These are phyloP conservation scores for Saccharomycopsis phalli DNA, from an alignment of 1,139 yeast genomes.

Conservation along the genomic window DNA sequence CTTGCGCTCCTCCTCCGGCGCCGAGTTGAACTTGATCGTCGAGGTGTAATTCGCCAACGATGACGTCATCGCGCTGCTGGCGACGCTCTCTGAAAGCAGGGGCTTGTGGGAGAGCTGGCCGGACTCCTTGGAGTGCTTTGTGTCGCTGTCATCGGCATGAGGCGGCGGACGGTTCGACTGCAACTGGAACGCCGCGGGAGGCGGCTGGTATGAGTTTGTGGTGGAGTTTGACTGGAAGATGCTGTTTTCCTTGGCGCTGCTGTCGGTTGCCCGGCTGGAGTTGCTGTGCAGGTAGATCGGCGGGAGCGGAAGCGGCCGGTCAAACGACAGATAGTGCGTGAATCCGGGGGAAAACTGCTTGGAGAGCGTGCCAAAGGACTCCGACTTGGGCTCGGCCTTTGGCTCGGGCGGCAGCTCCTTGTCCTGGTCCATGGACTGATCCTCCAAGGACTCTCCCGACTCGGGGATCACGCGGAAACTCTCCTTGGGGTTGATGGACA, in stretches of 20 bases:
- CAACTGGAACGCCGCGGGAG: background rate
- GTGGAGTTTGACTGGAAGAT: slow-evolving; percentile 9
- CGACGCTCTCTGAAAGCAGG: background rate
- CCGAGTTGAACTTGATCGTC: slow-evolving; percentile 17
- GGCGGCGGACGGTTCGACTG: background rate
- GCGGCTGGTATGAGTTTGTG: slow-evolving; percentile 2
- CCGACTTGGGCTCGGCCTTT: too few relatives aligned
- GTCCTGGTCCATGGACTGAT: too few relatives aligned
- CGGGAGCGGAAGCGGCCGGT: slow-evolving; percentile 14
- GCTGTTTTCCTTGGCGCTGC: slow-evolving; percentile 11
- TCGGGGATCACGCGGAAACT: slow-evolving; percentile 11
- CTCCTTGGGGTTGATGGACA: slow-evolving; percentile 13
- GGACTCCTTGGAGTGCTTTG: background rate
- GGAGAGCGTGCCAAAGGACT: too few relatives aligned
- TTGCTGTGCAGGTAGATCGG: slow-evolving; percentile 10
- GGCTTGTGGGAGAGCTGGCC: background rate
- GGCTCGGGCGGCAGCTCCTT: too few relatives aligned
- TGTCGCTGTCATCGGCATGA: background rate
- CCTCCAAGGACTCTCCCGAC: slow-evolving; percentile 1
- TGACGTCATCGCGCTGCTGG: slow-evolving; percentile 7
- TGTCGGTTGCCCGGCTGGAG: background rate
- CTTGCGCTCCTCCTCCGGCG: slow-evolving; percentile 29
- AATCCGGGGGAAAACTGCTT: too few relatives aligned
- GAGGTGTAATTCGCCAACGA: slow-evolving; percentile 19
- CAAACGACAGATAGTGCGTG: slow-evolving; percentile 14